Percentiles rank a stretch among this genome's conserved stretches.
These are phyloP conservation scores for Aspergillus viridinutans DNA, from an alignment of 2,329 filamentous ascomycete species.

Conservation along the genomic window DNA sequence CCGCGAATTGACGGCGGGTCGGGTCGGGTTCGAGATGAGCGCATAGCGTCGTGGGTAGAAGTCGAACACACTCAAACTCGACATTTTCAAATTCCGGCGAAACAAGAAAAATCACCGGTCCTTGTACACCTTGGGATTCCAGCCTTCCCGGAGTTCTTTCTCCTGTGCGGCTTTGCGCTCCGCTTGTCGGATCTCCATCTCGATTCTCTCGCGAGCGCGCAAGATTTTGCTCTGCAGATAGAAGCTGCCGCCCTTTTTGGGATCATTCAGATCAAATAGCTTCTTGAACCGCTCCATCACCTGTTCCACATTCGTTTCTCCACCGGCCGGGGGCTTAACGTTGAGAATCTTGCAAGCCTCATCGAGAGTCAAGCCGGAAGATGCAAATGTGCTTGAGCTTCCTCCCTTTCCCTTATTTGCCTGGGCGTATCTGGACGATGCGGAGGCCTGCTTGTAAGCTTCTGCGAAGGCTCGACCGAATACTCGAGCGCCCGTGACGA, in stretches of 20 bases:
- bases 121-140: slow-evolving; percentile 94
- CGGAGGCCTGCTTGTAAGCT: slow-evolving; percentile 92
- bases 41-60: background rate
- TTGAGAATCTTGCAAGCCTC: slow-evolving; percentile 98
- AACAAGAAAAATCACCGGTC: slow-evolving; percentile 54
- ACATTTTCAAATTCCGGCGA: background rate
- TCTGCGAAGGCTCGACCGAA: slow-evolving; percentile 89
- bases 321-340: slow-evolving; percentile 79
- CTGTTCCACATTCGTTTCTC: slow-evolving; percentile 71
- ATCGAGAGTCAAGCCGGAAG: slow-evolving; percentile 80
- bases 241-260: slow-evolving; percentile 93
- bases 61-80: background rate
- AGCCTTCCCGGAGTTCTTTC: slow-evolving; percentile 76
- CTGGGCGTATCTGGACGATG: slow-evolving; percentile 75
- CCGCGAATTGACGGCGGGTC: background rate
- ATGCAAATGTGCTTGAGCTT: slow-evolving; percentile 51
- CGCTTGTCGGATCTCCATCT: slow-evolving; percentile 73
- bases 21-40: background rate
- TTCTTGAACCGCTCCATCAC: slow-evolving; percentile 88
- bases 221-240: slow-evolving; percentile 97
- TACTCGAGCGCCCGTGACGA: slow-evolving; percentile 85
- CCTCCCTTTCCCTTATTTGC: slow-evolving; percentile 59
- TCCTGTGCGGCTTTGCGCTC: slow-evolving; percentile 69
- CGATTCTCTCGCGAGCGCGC: slow-evolving; percentile 84
- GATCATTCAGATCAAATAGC: slow-evolving; percentile 90